phyloP scores from a whole-genome alignment of 768 basidiomycete species.

The Tricholoma saponaceum region DNA sequence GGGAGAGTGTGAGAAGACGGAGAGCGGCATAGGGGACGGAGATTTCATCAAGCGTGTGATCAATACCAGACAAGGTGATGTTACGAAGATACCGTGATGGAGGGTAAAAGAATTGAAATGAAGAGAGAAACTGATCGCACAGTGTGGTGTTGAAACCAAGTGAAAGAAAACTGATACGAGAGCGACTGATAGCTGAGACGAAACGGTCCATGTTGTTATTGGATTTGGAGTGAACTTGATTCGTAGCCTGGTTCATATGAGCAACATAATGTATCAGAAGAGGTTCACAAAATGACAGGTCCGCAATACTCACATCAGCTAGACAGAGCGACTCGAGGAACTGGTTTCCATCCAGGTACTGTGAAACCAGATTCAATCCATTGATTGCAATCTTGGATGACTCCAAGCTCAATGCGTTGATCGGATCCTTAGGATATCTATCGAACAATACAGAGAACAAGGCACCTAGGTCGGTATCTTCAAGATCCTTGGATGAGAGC shows the following conservation, averaged over 20 bases:
- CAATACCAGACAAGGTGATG: background rate
- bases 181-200: background rate
- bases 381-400: background rate
- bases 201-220: background rate
- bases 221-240: background rate
- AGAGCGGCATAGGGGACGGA: background rate
- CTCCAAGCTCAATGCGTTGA: background rate
- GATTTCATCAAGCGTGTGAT: background rate
- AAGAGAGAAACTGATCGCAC: background rate
- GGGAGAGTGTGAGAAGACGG: background rate
- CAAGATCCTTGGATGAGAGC: background rate
- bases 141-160: background rate
- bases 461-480: background rate
- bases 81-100: background rate
- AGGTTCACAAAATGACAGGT: background rate
- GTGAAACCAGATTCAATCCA: background rate
- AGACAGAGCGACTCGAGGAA: background rate
- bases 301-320: background rate
- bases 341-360: background rate
- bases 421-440: background rate
- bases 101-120: background rate
- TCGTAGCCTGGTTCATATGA: background rate
- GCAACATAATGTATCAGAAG: background rate
- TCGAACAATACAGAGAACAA: background rate
- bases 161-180: background rate